Evolutionary conservation across 1,284 basidiomycete genomes (phyloP), one percentile per base, ranked within the genome.

Genomic region (Cutaneotrichosporon cutaneum): DNA sequence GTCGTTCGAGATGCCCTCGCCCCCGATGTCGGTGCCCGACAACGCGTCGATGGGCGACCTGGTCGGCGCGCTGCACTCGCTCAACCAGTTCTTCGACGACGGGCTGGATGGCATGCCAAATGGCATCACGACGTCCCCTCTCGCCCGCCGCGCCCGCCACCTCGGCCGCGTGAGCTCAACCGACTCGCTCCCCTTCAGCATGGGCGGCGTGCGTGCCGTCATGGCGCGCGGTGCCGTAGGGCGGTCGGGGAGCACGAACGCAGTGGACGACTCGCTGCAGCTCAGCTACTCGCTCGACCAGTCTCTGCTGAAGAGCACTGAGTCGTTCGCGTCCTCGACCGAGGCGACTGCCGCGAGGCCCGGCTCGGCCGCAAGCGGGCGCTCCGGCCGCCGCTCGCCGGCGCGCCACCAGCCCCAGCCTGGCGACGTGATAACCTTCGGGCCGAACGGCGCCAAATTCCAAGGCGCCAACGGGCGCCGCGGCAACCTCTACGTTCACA

Each of bases 11-110:
- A 47, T 69, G 16, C 88, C 88, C 3, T 89, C 88, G 10, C 85
- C 86, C 39, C 87, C 90, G 66, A 83, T 66, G 86, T 67, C 87
- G 88, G 72, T 86, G 87, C 72, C 86, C 22, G 72, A 72, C 55
- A 74, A 76, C 58, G 69, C 72, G 10, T 71, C 90, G 67, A 82
- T 95, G n/a, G 88, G 90, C 6, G 89, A 90, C 63, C 82, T 94
- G 27, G 90, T 94, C 32, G 90, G 88, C 68, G 90, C 92, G 64
- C 82, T 95, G 48, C 90, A 94, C 72, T 89, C 90, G 63, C 82
- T 96, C 50, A 90, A 87, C 64, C 87, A 87, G 64, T 94, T 90
- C 82, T 94, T 94, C 82, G 89, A 90, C 72, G 86, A 87, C 56
- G 75, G 76, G 0, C 64, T 73, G 35, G 70, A 71, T 27, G 48